These are phyloP conservation scores for Hibiscus mutabilis DNA, from an alignment of 345 rosid genomes.

Conservation along the genomic window DNA sequence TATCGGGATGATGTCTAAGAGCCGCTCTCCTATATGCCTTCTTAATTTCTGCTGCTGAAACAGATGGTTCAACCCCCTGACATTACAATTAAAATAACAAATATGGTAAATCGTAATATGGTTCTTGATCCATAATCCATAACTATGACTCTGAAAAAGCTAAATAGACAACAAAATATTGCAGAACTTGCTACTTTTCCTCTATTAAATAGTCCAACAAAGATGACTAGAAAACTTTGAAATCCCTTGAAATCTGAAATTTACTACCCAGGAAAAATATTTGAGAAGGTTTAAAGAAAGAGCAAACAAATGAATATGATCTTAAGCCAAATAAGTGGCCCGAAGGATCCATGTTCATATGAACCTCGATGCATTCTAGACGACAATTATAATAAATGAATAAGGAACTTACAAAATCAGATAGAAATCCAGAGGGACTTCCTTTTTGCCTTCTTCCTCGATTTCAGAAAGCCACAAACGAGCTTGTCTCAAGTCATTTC, in stretches of 20 bases:
- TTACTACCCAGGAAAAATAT: background rate
- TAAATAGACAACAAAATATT: background rate
- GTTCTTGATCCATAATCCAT: background rate
- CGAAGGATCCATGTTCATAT: background rate
- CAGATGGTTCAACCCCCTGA: constrained; percentile 74
- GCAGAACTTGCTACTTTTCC: background rate
- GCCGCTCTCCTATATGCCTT: constrained; percentile 95
- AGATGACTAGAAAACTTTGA: background rate
- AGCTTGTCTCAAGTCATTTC: constrained; percentile 65
- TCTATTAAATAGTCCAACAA: background rate
- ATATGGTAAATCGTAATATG: background rate
- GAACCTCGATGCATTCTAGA: background rate
- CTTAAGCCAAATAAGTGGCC: background rate
- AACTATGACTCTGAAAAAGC: background rate
- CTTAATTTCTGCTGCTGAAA: constrained; percentile 72
- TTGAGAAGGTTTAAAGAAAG: background rate
- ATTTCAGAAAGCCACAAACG: constrained; percentile 46
- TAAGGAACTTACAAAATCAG: constrained; percentile 71
- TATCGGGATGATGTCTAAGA: constrained; percentile 95
- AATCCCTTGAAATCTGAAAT: background rate
- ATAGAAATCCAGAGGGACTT: constrained; percentile 67
- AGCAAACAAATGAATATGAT: background rate
- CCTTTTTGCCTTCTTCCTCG: constrained; percentile 76
- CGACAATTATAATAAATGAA: background rate
- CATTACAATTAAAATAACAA: constrained; percentile 5